These are phyloP conservation scores for Solanum chiquidenum DNA, from an alignment of 257 asterid genomes.

Conservation along the genomic window DNA sequence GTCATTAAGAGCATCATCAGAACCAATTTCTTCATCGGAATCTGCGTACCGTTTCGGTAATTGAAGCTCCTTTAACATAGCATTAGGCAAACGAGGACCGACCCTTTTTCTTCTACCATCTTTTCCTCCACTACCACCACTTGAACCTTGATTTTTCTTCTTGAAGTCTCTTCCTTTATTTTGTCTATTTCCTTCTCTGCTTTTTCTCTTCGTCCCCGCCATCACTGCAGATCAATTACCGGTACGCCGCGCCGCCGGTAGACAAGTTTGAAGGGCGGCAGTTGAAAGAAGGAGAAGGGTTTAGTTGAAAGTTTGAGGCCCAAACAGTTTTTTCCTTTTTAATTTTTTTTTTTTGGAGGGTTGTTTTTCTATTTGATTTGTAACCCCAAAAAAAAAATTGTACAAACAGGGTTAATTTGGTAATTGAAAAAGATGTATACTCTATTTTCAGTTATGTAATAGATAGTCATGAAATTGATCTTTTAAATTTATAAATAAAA, in stretches of 20 bases:
- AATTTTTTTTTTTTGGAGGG: too few relatives aligned
- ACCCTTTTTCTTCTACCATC: background rate
- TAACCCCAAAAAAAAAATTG: too few relatives aligned
- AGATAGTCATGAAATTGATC: too few relatives aligned
- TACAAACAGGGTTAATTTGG: too few relatives aligned
- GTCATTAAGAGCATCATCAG: constrained; percentile 23
- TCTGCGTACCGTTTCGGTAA: background rate
- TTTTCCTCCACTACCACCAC: background rate
- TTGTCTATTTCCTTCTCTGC: background rate
- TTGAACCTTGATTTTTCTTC: background rate
- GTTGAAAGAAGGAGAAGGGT: background rate
- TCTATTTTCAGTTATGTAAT: too few relatives aligned
- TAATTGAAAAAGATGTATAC: too few relatives aligned
- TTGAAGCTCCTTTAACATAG: background rate
- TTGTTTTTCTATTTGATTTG: too few relatives aligned
- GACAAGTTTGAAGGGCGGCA: background rate
- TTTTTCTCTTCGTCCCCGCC: background rate
- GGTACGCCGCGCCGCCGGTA: background rate
- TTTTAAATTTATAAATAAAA: too few relatives aligned
- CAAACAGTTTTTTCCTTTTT: background rate
- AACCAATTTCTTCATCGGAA: constrained; percentile 22
- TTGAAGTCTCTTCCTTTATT: background rate
- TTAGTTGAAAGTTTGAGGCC: background rate
- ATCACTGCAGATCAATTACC: background rate
- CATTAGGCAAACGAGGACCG: background rate